Base-by-base conservation (phyloP, 2,329 filamentous ascomycete species). In the Pleurostoma richardsiae region DNA sequence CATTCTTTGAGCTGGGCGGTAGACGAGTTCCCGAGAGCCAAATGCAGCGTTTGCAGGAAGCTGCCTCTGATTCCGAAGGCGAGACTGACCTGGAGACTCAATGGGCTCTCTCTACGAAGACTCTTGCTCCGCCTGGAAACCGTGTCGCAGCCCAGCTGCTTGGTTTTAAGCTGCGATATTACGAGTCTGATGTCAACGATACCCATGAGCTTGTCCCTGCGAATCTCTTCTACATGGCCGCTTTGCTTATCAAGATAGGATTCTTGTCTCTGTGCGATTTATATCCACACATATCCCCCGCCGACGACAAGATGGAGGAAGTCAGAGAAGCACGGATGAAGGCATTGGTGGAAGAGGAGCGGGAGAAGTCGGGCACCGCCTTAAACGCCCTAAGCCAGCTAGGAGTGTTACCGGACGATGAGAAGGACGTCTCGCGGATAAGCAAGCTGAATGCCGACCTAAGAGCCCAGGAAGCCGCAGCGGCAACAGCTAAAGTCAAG, bases 161-260 rank as follows among this genome's bases (percentile, higher is more conserved):
- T 10, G 94, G 94, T 4, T 99, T 99, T 76, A 99, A 99, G 67
- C 79, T 99, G 43, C 88, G 89, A 10, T 99, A 96, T 65, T 99
- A 99, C 61, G 87, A 89, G 39, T 95, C 90, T 0, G 74, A 84
- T 29, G 83, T 86, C 33, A 82, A 92, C 47, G 82, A 88, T 49
- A 78, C 83, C 45, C 73, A 79, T 1, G 94, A 97, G 58, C 76
- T 84, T 3, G 75, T 97, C 3, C 94, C 94, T 0, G 88, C 94
- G 38, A 99, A 99, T 56, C 76, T 99, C 3, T 89, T 97, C 30
- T 95, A 94, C 55, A 79, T 99, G 19, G 86, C 91, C 0, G 91
- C 94, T 1, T 78, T 97, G 31, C 79, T 99, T 30, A 91, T 99
- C 68, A 99, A 99, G 68, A 88, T 96, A 54, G 95, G 94, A 2